Conservation (phyloP, 2,329 filamentous ascomycete species). For the Coniochaeta sp. region DNA sequence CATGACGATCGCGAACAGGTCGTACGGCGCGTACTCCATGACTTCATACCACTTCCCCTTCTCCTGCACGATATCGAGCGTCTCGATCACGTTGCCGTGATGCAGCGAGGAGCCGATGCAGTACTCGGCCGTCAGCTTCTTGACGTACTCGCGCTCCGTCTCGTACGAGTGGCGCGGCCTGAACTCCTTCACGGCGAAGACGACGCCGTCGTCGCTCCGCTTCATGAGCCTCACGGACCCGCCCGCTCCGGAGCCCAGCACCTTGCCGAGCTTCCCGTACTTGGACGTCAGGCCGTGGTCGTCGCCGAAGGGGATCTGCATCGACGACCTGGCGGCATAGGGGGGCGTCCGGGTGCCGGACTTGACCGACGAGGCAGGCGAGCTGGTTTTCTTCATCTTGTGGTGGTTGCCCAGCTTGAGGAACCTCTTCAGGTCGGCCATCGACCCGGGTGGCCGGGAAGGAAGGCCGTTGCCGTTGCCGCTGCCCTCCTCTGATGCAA, state of each 20-base stretch:
- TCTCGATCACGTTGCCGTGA: constrained; percentile 97
- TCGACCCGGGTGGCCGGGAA: constrained; percentile 67
- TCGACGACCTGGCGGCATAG: constrained; percentile 36
- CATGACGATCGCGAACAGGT: constrained; percentile 98
- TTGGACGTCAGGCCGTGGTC: constrained; percentile 86
- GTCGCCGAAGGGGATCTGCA: constrained; percentile 82
- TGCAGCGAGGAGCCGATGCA: constrained; percentile 95
- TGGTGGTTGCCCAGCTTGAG: constrained; percentile 71
- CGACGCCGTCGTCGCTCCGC: constrained; percentile 81
- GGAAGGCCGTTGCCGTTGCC: too few species aligned
- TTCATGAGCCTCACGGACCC: constrained; percentile 94
- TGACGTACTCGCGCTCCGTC: constrained; percentile 90
- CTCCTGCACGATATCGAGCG: constrained; percentile 91
- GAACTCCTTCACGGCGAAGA: constrained; percentile 98
- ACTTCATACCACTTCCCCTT: constrained; percentile 95
- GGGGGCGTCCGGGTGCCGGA: constrained; percentile 41
- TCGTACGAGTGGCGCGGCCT: constrained; percentile 87
- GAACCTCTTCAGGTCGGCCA: constrained; percentile 94
- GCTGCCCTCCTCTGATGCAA: constrained; percentile 36
- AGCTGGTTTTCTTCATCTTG: constrained; percentile 62
- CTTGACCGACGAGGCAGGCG: constrained; percentile 50
- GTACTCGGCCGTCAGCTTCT: constrained; percentile 97
- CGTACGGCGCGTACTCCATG: constrained; percentile 96
- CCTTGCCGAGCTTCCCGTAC: constrained; percentile 92
- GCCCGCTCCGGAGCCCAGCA: constrained; percentile 87